Conservation (phyloP, 2,329 filamentous ascomycete genomes). For the Escovopsis sp. region DNA sequence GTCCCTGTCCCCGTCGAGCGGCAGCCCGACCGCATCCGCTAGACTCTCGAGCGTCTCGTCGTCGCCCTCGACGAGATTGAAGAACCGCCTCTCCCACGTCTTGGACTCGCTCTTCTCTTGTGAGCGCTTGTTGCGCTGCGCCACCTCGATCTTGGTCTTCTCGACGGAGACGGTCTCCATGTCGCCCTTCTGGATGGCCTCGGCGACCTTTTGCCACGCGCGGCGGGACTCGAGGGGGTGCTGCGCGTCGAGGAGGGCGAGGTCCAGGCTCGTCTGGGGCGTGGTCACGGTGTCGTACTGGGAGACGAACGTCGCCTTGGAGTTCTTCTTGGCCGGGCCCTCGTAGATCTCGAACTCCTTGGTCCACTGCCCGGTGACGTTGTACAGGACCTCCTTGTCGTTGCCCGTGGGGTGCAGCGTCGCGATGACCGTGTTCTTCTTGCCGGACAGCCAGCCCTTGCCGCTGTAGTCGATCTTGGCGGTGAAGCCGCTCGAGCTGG, state of each 20-base stretch:
- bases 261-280: constrained; percentile 50
- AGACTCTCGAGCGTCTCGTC: constrained; percentile 32
- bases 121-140: constrained; percentile 60
- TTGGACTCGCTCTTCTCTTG: constrained; percentile 60
- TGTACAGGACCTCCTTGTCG: constrained; percentile 65
- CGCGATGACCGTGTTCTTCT: constrained; percentile 83
- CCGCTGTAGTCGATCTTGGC: constrained; percentile 86
- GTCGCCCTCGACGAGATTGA: constrained; percentile 36
- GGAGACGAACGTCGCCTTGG: constrained; percentile 35
- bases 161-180: constrained; percentile 67
- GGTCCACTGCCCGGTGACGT: constrained; percentile 82
- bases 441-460: constrained; percentile 87
- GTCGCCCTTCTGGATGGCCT: constrained; percentile 65
- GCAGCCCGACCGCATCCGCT: constrained; percentile 31
- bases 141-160: constrained; percentile 82
- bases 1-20: constrained; percentile 38
- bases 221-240: constrained; percentile 76
- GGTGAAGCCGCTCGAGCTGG: constrained; percentile 73
- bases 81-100: constrained; percentile 76
- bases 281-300: constrained; percentile 44
- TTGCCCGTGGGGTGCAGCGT: constrained; percentile 54
- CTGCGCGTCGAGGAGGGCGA: constrained; percentile 64
- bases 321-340: constrained; percentile 38
- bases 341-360: constrained; percentile 67
- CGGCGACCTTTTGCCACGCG: constrained; percentile 77